Evolutionary conservation across 2,329 filamentous ascomycete genomes (phyloP).

Genomic region (Epichloe brachyelytri): DNA sequence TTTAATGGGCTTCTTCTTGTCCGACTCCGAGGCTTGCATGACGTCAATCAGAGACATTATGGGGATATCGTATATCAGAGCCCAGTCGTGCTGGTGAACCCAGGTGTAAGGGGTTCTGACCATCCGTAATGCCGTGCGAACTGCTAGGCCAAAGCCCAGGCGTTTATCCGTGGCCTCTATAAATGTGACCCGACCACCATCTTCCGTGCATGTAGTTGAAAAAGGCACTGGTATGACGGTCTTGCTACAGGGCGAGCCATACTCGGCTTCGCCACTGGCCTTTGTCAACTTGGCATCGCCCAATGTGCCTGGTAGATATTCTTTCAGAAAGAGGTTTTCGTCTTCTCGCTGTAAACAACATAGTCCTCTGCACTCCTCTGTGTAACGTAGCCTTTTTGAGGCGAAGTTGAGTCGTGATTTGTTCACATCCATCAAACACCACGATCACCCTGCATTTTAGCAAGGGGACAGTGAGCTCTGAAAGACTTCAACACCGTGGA

Average conservation of each 20-base stretch:
- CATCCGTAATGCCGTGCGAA: conserved; percentile 36
- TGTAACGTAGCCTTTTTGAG: conserved; percentile 41
- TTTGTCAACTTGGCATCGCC: conserved; percentile 1
- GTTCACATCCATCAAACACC: conserved; percentile 40
- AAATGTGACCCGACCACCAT: conserved; percentile 29
- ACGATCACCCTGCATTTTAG: conserved; percentile 32
- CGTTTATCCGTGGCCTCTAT: conserved; percentile 33
- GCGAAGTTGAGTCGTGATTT: conserved; percentile 27
- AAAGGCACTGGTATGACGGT: conserved; percentile 9
- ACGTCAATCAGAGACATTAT: conserved; percentile 29
- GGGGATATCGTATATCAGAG: conserved; percentile 31
- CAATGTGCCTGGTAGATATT: conserved; percentile 4
- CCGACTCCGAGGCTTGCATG: conserved; percentile 22
- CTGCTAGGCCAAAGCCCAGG: conserved; percentile 39
- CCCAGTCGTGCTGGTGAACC: conserved; percentile 47
- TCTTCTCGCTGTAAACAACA: conserved; percentile 32
- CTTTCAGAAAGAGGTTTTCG: conserved; percentile 25
- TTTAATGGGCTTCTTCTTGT: conserved; percentile 20
- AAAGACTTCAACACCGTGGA: conserved; percentile 33
- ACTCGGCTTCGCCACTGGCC: conserved; percentile 30
- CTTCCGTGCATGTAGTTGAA: conserved; percentile 10
- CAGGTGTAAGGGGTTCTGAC: conserved; percentile 39
- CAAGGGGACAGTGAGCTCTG: conserved; percentile 27
- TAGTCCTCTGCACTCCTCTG: conserved; percentile 28
- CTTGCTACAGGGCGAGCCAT: conserved; percentile 28